Evolutionary conservation across 345 rosid genomes (phyloP), one percentile per base, ranked within the genome.

Genomic region (Brassica incana): DNA sequence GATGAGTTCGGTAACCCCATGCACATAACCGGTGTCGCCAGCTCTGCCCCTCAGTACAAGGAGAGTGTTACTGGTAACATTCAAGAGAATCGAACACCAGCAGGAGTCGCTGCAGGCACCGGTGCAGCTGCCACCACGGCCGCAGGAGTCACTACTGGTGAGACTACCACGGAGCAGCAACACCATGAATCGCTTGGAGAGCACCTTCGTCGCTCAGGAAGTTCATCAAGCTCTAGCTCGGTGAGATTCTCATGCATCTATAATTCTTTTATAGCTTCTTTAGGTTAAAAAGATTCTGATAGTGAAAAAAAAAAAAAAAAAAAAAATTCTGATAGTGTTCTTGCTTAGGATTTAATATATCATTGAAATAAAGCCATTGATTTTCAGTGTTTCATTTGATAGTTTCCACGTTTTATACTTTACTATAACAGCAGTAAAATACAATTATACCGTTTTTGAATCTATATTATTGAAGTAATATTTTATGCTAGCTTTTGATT

Each of bases 1-100:
- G 97, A 90, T 75, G 92, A 88, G 79, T 73, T 69, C 7, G 92
- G 97, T 4, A 85, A 87, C 64, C 97, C 92, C 14, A 62, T 90
- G 68, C 86, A 87, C 59, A 77, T 94, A 36, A 78, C 75, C 2
- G 98, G 94, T 10, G 74, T 88, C 1, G 94, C 91, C 23, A 83
- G 77, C 75, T 20, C 87, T n/a, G 8, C 64, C 2, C 72, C 74
- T n/a, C 33, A 14, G 3, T 25, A 38, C 9, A 33, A 65, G 1
- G 69, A 78, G 11, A 73, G 10, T 43, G 50, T 15, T n/a, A 64
- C 73, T 0, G 5, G 48, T 0, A 10, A 5, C 18, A 73, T 30
- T 18, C 14, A 23, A 0, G 69, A 14, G 35, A 62, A 38, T 15
- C 83, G 38, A 16, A 1, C 45, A 15, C 48, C 67, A 32, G 27